Evolutionary conservation across 176 grass and related monocot genomes (phyloP).

Genomic region (Olyra latifolia): DNA sequence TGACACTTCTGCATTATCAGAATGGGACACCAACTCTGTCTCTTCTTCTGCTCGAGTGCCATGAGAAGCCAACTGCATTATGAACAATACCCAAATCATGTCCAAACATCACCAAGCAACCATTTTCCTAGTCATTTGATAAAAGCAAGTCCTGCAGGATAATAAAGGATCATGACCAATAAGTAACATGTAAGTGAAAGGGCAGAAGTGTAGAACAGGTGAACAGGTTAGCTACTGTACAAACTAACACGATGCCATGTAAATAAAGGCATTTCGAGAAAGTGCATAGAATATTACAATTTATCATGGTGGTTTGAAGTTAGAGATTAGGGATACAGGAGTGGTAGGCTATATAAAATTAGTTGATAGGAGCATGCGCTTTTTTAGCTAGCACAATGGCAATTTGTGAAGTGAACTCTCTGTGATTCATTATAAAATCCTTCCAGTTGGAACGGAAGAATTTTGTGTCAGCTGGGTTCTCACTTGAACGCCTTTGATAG

Average conservation of each 20-base stretch:
- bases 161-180: neutral
- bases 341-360: neutral
- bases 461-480: neutral
- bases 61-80: constrained; percentile 72
- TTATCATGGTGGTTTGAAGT: constrained; percentile 2
- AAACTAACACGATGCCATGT: neutral
- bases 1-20: constrained; percentile 31
- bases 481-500: neutral
- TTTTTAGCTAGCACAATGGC: neutral
- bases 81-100: constrained; percentile 58
- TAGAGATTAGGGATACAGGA: neutral
- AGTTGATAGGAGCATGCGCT: neutral
- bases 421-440: neutral
- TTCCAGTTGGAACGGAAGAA: neutral
- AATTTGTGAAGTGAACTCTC: neutral
- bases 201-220: neutral
- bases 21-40: constrained; percentile 8
- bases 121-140: constrained; percentile 32
- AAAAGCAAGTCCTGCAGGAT: constrained; percentile 44
- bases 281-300: neutral
- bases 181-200: neutral
- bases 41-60: constrained; percentile 42
- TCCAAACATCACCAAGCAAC: constrained; percentile 36
- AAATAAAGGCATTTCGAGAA: neutral
- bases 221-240: neutral